A percentile compares a stretch with the other conserved stretches of the same genome.
Evolutionary conservation across 768 basidiomycete genomes (phyloP).

Genomic region (Cystofilobasidium capitatum): DNA sequence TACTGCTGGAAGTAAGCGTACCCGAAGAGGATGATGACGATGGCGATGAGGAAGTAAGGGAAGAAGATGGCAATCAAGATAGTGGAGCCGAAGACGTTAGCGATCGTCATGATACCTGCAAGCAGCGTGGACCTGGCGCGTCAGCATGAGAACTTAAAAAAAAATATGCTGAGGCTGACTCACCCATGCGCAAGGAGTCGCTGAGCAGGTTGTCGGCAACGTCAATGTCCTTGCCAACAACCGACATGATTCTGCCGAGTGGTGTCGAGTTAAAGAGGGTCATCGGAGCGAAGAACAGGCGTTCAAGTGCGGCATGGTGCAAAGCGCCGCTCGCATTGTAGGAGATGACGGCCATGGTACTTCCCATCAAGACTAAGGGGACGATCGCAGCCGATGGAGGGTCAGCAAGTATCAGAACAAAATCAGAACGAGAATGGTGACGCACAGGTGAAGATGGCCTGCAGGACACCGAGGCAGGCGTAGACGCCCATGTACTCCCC

Average conservation of each 20-base stretch:
- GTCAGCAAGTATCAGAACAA: constrained; percentile 43
- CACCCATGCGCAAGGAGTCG: constrained; percentile 36
- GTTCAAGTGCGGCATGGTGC: constrained; percentile 51
- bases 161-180: neutral
- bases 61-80: constrained; percentile 59
- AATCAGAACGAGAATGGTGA: constrained; percentile 58
- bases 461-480: constrained; percentile 54
- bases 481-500: constrained; percentile 63
- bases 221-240: constrained; percentile 39
- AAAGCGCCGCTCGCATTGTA: constrained; percentile 65
- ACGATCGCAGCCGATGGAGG: no score
- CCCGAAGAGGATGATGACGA: constrained; percentile 46
- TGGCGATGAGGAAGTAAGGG: constrained; percentile 77
- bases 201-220: constrained; percentile 37
- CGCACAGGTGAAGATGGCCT: constrained; percentile 57
- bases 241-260: constrained; percentile 39
- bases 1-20: constrained; percentile 43
- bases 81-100: constrained; percentile 52
- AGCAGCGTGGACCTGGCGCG: constrained; percentile 45
- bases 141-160: neutral
- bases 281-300: constrained; percentile 66
- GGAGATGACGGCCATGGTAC: constrained; percentile 54
- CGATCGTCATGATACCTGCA: constrained; percentile 56
- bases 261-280: constrained; percentile 68
- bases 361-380: constrained; percentile 11